phyloP scores from a whole-genome alignment of 2,329 filamentous ascomycete species.

The Lasiodiplodia sp. region DNA sequence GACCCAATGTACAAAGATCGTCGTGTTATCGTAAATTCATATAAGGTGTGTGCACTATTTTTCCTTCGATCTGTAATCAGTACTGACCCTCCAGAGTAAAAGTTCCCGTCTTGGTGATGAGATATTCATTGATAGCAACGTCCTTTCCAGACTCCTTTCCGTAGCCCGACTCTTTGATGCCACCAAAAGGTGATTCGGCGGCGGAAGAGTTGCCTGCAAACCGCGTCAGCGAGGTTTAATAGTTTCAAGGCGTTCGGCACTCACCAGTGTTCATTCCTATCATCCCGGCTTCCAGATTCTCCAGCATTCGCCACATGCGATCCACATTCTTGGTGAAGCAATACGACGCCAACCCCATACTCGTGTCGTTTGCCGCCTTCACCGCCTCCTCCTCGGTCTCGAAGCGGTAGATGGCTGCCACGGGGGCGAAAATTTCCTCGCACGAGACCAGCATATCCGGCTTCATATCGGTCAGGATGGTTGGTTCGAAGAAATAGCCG shows the following conservation, averaged over 20 bases:
- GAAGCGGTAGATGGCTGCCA: constrained; percentile 45
- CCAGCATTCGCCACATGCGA: constrained; percentile 40
- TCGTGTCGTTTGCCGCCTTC: constrained; percentile 47
- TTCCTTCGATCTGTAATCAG: background rate
- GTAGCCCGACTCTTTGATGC: constrained; percentile 69
- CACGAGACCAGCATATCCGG: constrained; percentile 44
- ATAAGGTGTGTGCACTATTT: background rate
- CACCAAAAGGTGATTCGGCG: constrained; percentile 67
- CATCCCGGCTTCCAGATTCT: constrained; percentile 44
- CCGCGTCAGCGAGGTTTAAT: background rate
- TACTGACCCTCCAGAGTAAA: constrained; percentile 56
- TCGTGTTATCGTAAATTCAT: background rate
- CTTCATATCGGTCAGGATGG: constrained; percentile 46
- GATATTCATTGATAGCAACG: constrained; percentile 64
- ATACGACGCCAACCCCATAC: constrained; percentile 48
- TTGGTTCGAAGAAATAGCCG: constrained; percentile 36
- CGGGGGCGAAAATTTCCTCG: constrained; percentile 50
- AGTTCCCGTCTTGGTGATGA: constrained; percentile 67
- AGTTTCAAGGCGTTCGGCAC: background rate
- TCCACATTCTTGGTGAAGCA: constrained; percentile 51
- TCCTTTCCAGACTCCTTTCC: constrained; percentile 69
- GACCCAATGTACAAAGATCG: background rate
- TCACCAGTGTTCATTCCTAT: constrained; percentile 41
- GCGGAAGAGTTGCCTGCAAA: constrained; percentile 50
- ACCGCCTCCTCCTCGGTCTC: constrained; percentile 51